Base-by-base conservation (phyloP, 441 rosid species). In the Oxalis stricta region DNA sequence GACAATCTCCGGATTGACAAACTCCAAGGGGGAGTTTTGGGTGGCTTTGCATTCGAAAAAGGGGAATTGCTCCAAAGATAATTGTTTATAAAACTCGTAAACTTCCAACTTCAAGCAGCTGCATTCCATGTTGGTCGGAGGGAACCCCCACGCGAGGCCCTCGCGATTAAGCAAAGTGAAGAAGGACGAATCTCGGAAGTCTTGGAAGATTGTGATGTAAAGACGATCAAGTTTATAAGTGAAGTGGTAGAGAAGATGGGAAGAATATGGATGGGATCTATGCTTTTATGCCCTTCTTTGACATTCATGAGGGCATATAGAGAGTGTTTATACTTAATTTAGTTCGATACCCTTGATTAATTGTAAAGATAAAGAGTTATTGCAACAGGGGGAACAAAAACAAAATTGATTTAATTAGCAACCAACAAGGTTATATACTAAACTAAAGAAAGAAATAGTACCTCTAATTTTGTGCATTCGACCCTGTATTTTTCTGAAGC, bases 221-320 rank as follows among this genome's bases (percentile, higher is more conserved):
- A 82, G 61, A 80, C 76, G 22, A 76, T 82, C 19, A 79, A 48
- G 46, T 78, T 81, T 1, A 58, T 84, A 5, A 84, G 97, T 31
- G 94, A 84, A 68, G 82, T 75, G 2, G 92, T 84, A 64, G 97
- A 89, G 61, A 72, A 50, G 40, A 84, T 84, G 24, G 88, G 94
- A 17, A 79, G 82, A 54, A 92, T 84, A 33, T 85, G 94, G 95
- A 54, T 85, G 58, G 94, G 94, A 34, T n/a, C n/a, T 79, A 92
- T 59, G 96, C 85, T 35, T 60, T 85, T 37, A 82, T 89, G 97
- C 81, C 88, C 14, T 77, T 76, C 45, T 50, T 89, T 36, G 84
- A n/a, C n/a, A n/a, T n/a, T n/a, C n/a, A n/a, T n/a, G n/a, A n/a
- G n/a, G n/a, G n/a, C n/a, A n/a, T n/a, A n/a, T n/a, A n/a, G n/a